Percentiles rank a stretch among this genome's conserved stretches.
phyloP scores from a whole-genome alignment of 192 early-diverging fungal genomes.

The Paraglomus brasilianum region DNA sequence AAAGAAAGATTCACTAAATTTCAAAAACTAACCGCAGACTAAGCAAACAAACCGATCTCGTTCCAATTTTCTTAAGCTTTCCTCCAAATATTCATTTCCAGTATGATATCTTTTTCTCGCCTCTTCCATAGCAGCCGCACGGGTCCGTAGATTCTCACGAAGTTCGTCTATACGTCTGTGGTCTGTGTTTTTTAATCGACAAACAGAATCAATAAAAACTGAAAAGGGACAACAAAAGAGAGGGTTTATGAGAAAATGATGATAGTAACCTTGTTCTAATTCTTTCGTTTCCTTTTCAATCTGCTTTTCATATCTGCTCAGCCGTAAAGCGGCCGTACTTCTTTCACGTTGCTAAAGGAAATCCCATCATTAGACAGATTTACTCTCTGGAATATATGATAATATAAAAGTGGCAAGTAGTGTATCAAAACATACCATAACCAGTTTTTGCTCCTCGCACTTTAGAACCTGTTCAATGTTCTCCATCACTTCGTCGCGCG shows the following conservation, averaged over 20 bases:
- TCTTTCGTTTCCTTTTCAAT: constrained; percentile 41
- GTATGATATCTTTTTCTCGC: constrained; percentile 38
- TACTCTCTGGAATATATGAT: background rate
- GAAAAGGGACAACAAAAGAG: background rate
- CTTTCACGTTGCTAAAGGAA: constrained; percentile 38
- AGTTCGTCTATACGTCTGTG: constrained; percentile 33
- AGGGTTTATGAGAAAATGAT: background rate
- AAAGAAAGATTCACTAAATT: constrained; percentile 29
- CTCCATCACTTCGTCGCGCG: constrained; percentile 42
- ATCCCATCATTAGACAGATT: background rate
- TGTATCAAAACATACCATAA: constrained; percentile 4
- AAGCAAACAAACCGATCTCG: constrained; percentile 44
- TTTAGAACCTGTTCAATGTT: constrained; percentile 42
- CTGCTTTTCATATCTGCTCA: constrained; percentile 41
- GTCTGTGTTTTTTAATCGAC: constrained; percentile 24
- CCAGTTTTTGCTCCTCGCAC: constrained; percentile 34
- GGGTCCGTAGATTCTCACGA: constrained; percentile 36
- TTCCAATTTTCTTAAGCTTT: constrained; percentile 46
- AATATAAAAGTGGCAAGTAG: background rate
- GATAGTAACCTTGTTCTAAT: constrained; percentile 35
- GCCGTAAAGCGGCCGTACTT: constrained; percentile 34
- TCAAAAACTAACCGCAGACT: constrained; percentile 28
- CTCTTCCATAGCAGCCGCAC: constrained; percentile 39
- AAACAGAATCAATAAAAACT: background rate
- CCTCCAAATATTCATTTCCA: constrained; percentile 48